Conservation (phyloP, 177 flowering plant genomes). For the Vitis hybrid region DNA sequence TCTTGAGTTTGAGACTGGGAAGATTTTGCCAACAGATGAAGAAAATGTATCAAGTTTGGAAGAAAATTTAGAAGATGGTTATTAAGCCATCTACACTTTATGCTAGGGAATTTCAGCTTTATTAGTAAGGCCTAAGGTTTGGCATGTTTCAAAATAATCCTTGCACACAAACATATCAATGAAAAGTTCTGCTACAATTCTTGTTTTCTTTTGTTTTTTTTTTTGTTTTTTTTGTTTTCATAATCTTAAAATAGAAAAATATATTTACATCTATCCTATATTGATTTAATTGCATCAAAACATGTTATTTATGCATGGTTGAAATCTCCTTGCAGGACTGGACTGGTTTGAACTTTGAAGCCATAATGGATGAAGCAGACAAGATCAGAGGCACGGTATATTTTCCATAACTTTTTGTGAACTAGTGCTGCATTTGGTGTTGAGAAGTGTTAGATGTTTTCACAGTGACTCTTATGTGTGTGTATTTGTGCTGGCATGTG, state of each 20-base stretch:
- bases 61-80: too few relatives aligned
- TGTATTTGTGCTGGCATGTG: neutral
- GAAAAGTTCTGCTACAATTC: too few relatives aligned
- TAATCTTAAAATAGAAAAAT: neutral
- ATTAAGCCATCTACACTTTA: too few relatives aligned
- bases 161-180: too few relatives aligned
- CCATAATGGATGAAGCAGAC: constrained; percentile 93
- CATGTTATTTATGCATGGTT: neutral
- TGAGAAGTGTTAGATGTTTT: neutral
- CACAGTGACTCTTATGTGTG: neutral
- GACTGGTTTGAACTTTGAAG: constrained; percentile 81
- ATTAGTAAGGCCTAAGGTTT: too few relatives aligned
- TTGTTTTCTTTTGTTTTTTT: neutral
- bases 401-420: neutral
- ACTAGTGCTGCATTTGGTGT: neutral
- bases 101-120: too few relatives aligned
- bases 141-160: too few relatives aligned
- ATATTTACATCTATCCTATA: neutral
- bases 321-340: constrained; percentile 70
- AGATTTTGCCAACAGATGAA: too few relatives aligned
- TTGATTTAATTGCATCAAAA: neutral
- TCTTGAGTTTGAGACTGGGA: too few relatives aligned
- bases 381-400: constrained; percentile 85
- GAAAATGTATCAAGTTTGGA: too few relatives aligned
- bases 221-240: neutral